phyloP scores from a whole-genome alignment of 2,329 filamentous ascomycete species.

The Chaetomiaceae sp. region DNA sequence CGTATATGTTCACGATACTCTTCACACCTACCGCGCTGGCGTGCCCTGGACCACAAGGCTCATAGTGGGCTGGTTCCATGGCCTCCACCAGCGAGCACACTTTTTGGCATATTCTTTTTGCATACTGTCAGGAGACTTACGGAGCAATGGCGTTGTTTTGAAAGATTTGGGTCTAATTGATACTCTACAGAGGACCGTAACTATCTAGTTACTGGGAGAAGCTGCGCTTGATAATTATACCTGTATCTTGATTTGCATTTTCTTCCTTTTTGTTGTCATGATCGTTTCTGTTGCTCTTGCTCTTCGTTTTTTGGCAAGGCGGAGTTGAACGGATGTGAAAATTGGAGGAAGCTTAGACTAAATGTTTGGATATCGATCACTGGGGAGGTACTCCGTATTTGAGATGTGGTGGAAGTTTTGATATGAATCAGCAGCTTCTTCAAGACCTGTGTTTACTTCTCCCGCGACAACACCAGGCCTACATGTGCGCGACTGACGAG shows the following conservation, averaged over 20 bases:
- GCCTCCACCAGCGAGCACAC: background rate
- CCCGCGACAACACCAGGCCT: too few species aligned
- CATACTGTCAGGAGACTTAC: slow-evolving; percentile 1
- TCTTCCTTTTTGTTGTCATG: background rate
- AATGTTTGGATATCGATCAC: too few species aligned
- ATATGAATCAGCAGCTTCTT: too few species aligned
- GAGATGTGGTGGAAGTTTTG: too few species aligned
- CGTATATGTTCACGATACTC: background rate
- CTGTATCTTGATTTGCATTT: background rate
- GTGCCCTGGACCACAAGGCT: background rate
- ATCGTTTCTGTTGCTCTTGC: background rate
- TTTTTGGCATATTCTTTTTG: slow-evolving; percentile 8
- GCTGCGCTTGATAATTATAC: background rate
- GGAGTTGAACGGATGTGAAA: background rate
- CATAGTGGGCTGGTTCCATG: background rate
- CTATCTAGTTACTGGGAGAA: background rate
- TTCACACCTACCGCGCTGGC: background rate
- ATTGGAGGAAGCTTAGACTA: background rate
- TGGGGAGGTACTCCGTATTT: background rate
- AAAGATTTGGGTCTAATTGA: background rate
- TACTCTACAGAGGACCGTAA: background rate
- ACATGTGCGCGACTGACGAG: too few species aligned
- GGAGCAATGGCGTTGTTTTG: slow-evolving; percentile 2
- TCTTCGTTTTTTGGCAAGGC: background rate
- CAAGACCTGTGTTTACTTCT: too few species aligned